These are phyloP conservation scores for Candolleomyces eurysporus DNA, from an alignment of 768 basidiomycete species.

Conservation along the genomic window DNA sequence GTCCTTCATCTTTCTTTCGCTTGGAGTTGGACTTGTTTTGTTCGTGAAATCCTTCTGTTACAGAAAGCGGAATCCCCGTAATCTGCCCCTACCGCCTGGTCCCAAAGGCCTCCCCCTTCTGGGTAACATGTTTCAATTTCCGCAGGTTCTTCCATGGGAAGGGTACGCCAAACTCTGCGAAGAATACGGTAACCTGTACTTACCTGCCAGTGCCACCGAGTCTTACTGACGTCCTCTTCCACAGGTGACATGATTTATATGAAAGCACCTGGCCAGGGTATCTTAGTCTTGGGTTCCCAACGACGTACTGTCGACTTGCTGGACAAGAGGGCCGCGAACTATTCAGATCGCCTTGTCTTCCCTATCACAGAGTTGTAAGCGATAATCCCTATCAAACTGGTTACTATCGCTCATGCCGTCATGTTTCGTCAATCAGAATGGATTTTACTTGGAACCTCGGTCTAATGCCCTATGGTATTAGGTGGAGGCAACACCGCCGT, in stretches of 20 bases:
- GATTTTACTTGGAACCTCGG: conserved; percentile 4
- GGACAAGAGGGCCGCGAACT: conserved; percentile 25
- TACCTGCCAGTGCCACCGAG: not conserved
- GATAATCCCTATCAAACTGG: not conserved
- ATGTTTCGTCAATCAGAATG: conserved; percentile 1
- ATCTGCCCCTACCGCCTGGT: conserved; percentile 32
- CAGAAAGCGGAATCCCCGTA: not conserved
- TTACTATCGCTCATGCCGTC: not conserved
- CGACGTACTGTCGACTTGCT: conserved; percentile 23
- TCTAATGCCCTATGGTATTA: conserved; percentile 10
- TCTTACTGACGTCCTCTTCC: not conserved
- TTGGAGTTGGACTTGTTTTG: no score
- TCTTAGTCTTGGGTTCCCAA: conserved; percentile 24
- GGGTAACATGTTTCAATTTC: conserved; percentile 44
- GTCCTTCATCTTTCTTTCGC: no score
- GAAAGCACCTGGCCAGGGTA: conserved; percentile 20
- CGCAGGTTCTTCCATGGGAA: conserved; percentile 34
- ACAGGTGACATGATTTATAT: conserved; percentile 18
- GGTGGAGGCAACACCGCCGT: conserved; percentile 13
- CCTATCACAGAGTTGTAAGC: not conserved
- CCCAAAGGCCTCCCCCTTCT: conserved; percentile 39
- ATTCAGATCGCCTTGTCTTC: conserved; percentile 18
- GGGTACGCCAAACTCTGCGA: conserved; percentile 34
- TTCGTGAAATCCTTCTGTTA: not conserved
- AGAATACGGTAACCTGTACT: conserved; percentile 26